Base-by-base conservation (phyloP, 108 stramenopile species). In the Pseudonitzschia pungens region DNA sequence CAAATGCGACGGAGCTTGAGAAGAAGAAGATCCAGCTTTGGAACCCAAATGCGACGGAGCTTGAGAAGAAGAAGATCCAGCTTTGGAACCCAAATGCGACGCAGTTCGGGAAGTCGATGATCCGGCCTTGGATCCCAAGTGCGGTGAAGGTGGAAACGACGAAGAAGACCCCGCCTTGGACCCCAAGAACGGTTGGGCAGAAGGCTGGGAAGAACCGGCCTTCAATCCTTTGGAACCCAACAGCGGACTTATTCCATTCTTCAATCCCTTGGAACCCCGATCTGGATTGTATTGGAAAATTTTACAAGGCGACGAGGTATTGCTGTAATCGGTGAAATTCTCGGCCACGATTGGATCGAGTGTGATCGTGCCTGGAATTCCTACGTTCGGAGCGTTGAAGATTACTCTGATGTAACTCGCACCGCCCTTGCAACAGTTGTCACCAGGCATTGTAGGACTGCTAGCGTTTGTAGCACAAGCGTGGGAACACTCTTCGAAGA, bases 381-480 rank as follows among this genome's bases (percentile, higher is more conserved):
- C 40, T 56, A 18, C 36, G 4, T 43, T 22, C 1, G 16, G 14
- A 43, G 36, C 70, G 31, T 58, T 29, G 36, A 58, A 71, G 15
- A 22, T 0, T 0, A 71, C 56, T 54, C 59, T 71, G 56, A 71
- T 22, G 31, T 42, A 71, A 32, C 70, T 71, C 8, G 40, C 70
- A 32, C 70, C 70, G n/a, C 70, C 70, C 1, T 36, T 42, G 41
- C 70, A 71, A 42, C 70, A 71, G 56, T 22, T 8, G n/a, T 21
- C 60, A 4, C 31, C 33, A n/a, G 9, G 12, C 12, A 4, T 62
- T 20, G 60, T 33, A 18, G 60, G 4, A 15, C 36, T 40, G 15
- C 29, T 9, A 62, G 11, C 32, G 20, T 33, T 33, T 28, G 29
- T 10, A 21, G 60, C n/a, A 40, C 60, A 62, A 33, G 3, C 20